Conservation (phyloP, 768 basidiomycete species). For the Phanerodontia chrysosporium region DNA sequence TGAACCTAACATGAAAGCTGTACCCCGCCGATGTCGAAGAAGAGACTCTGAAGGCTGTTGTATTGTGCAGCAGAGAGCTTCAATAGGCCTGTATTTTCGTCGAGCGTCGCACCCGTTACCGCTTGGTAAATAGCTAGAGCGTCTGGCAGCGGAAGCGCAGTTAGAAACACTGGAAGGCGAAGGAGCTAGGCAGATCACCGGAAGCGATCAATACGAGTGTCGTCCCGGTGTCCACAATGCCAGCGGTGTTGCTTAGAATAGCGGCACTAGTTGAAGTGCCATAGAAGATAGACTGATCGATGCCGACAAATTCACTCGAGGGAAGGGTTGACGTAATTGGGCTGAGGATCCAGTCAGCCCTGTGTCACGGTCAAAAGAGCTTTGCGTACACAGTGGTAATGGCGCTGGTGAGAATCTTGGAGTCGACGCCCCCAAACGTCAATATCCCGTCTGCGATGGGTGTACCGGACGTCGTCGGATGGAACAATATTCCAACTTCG, state of each 20-base stretch:
- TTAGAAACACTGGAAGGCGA: too few species aligned
- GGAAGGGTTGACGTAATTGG: slow-evolving; percentile 8
- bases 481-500: slow-evolving; percentile 45
- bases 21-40: slow-evolving; percentile 24
- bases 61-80: slow-evolving; percentile 24
- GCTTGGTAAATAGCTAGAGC: slow-evolving; percentile 20
- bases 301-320: slow-evolving; percentile 6
- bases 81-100: slow-evolving; percentile 27
- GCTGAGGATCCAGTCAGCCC: background rate
- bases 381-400: slow-evolving; percentile 22
- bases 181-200: slow-evolving; percentile 32
- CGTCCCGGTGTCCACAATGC: slow-evolving; percentile 30
- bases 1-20: background rate
- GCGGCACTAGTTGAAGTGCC: slow-evolving; percentile 20
- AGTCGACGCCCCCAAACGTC: slow-evolving; percentile 15
- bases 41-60: slow-evolving; percentile 20
- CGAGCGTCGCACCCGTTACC: slow-evolving; percentile 26
- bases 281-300: slow-evolving; percentile 9
- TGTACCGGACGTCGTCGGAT: slow-evolving; percentile 34
- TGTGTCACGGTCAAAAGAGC: background rate
- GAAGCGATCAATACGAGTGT: slow-evolving; percentile 25
- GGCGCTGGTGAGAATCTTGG: background rate
- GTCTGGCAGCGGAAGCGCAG: too few species aligned
- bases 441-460: slow-evolving; percentile 19
- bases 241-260: slow-evolving; percentile 15